phyloP scores from a whole-genome alignment of 805 yeast species.

The Starmerella vitae region DNA sequence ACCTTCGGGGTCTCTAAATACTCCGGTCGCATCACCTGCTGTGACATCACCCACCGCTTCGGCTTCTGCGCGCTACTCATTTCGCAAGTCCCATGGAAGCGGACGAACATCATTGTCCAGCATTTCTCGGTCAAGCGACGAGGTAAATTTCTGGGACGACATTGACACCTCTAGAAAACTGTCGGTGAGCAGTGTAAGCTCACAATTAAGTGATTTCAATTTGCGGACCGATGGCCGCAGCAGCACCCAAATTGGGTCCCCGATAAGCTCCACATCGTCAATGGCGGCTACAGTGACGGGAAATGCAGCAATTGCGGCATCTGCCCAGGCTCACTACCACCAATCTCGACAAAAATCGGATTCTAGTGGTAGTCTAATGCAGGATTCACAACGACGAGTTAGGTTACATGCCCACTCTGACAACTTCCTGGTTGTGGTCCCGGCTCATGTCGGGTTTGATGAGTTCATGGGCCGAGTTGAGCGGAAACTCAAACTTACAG shows the following conservation, averaged over 20 bases:
- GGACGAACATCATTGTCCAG: conserved; percentile 5
- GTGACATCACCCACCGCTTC: conserved; percentile 1
- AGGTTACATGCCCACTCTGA: conserved; percentile 27
- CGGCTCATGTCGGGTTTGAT: conserved; percentile 37
- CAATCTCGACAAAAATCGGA: conserved; percentile 2
- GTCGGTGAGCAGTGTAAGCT: conserved; percentile 13
- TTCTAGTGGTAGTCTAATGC: conserved; percentile 10
- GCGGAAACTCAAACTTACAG: conserved; percentile 42
- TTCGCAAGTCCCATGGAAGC: not conserved
- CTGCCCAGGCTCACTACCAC: conserved; percentile 1
- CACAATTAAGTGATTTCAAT: conserved; percentile 13
- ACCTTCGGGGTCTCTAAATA: not conserved
- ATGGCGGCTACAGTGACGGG: not conserved
- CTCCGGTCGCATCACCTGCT: not conserved
- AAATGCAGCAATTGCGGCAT: not conserved
- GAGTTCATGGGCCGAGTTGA: conserved; percentile 47
- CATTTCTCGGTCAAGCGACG: conserved; percentile 4
- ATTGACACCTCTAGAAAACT: conserved; percentile 18
- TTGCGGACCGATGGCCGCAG: conserved; percentile 6
- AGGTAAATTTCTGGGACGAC: conserved; percentile 16
- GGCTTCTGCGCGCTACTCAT: not conserved
- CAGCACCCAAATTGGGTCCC: conserved; percentile 1
- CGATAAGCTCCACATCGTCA: not conserved
- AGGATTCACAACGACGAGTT: conserved; percentile 25
- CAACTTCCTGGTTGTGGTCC: conserved; percentile 52